A percentile compares a stretch with the other conserved stretches of the same genome.
These are phyloP conservation scores for Erigeron canadensis DNA, from an alignment of 129 eudicot species.

Conservation along the genomic window DNA sequence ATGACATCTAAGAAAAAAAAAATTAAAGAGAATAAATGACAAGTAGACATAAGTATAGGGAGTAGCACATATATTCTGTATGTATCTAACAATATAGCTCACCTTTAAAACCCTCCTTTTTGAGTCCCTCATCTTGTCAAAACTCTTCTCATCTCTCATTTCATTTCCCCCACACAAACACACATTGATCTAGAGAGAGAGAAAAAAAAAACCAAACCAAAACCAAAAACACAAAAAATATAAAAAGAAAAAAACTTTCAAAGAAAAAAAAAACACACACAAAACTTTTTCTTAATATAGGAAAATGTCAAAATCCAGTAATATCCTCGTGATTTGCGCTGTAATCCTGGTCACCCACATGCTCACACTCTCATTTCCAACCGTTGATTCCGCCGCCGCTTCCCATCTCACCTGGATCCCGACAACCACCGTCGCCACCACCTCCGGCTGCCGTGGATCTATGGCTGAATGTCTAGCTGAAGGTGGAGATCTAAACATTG, in stretches of 20 bases:
- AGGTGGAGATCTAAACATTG: constrained; percentile 40
- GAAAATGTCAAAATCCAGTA: constrained; percentile 33
- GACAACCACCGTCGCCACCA: constrained; percentile 23
- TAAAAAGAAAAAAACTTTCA: background rate
- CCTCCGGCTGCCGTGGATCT: constrained; percentile 40
- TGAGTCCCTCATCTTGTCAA: constrained; percentile 20
- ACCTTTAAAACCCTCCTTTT: constrained; percentile 30
- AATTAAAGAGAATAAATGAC: background rate
- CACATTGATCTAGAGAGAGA: background rate
- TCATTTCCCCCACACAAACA: background rate
- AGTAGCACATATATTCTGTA: background rate
- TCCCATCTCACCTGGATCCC: constrained; percentile 27
- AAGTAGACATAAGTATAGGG: background rate
- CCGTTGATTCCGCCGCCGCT: constrained; percentile 31
- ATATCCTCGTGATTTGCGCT: constrained; percentile 38
- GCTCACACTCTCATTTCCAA: constrained; percentile 25
- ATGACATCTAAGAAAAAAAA: too few relatives aligned
- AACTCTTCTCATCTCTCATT: constrained; percentile 24
- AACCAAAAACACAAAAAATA: too few relatives aligned
- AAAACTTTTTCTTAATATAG: background rate
- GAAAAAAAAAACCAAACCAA: background rate
- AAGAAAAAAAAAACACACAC: background rate
- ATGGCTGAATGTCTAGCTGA: constrained; percentile 45
- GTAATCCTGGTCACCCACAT: constrained; percentile 31
- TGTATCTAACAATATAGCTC: background rate